Evolutionary conservation across 345 rosid genomes (phyloP).

Genomic region (Eucalyptus guilfoylei): DNA sequence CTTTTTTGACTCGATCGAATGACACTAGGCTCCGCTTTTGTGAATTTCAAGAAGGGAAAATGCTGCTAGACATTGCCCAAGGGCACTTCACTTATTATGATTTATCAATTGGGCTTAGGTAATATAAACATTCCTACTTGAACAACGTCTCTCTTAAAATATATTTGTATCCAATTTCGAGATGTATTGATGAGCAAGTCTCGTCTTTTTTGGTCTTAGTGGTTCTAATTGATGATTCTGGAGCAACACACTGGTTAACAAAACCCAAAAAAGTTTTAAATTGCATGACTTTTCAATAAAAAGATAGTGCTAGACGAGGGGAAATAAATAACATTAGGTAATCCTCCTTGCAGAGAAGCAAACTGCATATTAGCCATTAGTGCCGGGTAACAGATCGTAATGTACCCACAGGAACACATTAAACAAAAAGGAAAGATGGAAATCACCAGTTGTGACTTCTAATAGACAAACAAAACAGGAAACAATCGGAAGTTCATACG

Average conservation of each 20-base stretch:
- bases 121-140: accelerated
- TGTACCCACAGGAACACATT: background rate
- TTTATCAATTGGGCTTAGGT: background rate
- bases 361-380: background rate
- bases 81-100: background rate
- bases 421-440: background rate
- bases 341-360: background rate
- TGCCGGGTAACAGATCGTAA: background rate
- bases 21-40: background rate
- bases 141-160: background rate
- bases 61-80: background rate
- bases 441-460: background rate
- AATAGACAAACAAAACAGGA: background rate
- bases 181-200: background rate
- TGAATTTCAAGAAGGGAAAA: background rate
- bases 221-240: background rate
- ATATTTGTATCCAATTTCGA: background rate
- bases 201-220: background rate
- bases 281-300: background rate
- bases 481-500: background rate
- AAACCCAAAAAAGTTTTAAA: background rate
- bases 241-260: background rate
- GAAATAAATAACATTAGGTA: background rate
- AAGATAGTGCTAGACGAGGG: background rate
- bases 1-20: background rate